A percentile compares a stretch with the other conserved stretches of the same genome.
phyloP scores from a whole-genome alignment of 208 protist species.

The Leishmania mexicana region DNA sequence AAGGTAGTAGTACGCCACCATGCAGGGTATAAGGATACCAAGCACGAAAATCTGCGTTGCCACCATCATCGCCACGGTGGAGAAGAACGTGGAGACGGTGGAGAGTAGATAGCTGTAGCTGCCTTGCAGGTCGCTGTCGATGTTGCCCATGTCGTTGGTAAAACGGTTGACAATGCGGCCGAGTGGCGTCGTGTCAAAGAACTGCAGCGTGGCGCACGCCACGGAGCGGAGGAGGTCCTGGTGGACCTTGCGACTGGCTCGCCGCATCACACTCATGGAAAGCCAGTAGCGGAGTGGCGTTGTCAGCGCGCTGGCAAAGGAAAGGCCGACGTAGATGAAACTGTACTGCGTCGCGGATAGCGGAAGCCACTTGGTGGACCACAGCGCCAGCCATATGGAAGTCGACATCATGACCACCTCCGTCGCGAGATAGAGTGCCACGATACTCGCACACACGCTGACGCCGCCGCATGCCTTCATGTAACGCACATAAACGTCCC shows the following conservation, averaged over 20 bases:
- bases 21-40: constrained; percentile 40
- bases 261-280: constrained; percentile 31
- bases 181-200: constrained; percentile 56
- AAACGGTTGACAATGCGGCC: constrained; percentile 82
- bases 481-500: constrained; percentile 47
- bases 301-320: not conserved
- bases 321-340: constrained; percentile 9
- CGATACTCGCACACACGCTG: constrained; percentile 24
- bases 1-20: constrained; percentile 72
- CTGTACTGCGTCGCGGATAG: constrained; percentile 14
- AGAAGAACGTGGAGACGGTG: constrained; percentile 13
- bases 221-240: constrained; percentile 43
- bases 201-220: constrained; percentile 42
- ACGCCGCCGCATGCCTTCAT: constrained; percentile 20
- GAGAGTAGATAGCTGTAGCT: constrained; percentile 33
- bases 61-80: constrained; percentile 27
- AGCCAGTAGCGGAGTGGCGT: constrained; percentile 8
- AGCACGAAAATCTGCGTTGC: constrained; percentile 22
- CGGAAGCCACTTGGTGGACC: constrained; percentile 40
- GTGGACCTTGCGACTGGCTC: constrained; percentile 46
- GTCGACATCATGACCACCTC: constrained; percentile 29
- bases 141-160: constrained; percentile 60
- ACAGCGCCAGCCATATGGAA: constrained; percentile 55
- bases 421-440: constrained; percentile 37
- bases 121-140: constrained; percentile 70